Evolutionary conservation across 2,329 filamentous ascomycete genomes (phyloP), one percentile per base, ranked within the genome.

Genomic region (Apiospora aurea): DNA sequence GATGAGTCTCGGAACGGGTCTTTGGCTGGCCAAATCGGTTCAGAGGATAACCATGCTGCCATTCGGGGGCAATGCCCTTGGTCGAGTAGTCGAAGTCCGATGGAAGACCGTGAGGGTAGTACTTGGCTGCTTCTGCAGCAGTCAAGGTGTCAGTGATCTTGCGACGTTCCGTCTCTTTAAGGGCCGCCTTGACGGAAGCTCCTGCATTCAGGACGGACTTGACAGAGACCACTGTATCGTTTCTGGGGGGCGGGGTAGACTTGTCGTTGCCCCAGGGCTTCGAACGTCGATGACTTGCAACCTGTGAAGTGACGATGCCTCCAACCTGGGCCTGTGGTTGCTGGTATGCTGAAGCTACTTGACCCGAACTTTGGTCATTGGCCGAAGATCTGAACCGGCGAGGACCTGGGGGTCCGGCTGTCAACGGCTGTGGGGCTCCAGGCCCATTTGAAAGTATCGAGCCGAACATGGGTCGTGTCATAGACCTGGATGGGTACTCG

Each of bases 391-490:
- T 85, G 74, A 84, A 85, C 71, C 87, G 85, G 57, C 87, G 85
- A 72, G 86, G 85, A 26, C 87, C 87, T 16, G 87, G 87, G 57
- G 87, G 87, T 1, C 87, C 87, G 41, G 87, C 87, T 26, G 85
- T 88, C 74, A 89, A 76, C 13, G 87, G 87, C 29, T 79, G 82
- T n/a, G 87, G 87, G 24, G 82, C 82, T 7, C 86, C 86, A 0
- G 81, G 79, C 0, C 80, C 80, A 38, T 76, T 79, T 3, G 81
- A 76, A 24, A 81, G 73, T 21, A 76, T 70, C 8, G 72, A 68
- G 51, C 38, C 47, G n/a, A 67, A 71, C 16, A 41, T 71, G 8
- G 46, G 24, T 14, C 26, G 49, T 29, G 51, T 69, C 18, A 29
- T 29, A 21, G 68, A 41, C 24, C 49, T 64, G 14, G 47, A 29